Evolutionary conservation across 805 yeast genomes (phyloP).

Genomic region (Torulaspora maleeae): DNA sequence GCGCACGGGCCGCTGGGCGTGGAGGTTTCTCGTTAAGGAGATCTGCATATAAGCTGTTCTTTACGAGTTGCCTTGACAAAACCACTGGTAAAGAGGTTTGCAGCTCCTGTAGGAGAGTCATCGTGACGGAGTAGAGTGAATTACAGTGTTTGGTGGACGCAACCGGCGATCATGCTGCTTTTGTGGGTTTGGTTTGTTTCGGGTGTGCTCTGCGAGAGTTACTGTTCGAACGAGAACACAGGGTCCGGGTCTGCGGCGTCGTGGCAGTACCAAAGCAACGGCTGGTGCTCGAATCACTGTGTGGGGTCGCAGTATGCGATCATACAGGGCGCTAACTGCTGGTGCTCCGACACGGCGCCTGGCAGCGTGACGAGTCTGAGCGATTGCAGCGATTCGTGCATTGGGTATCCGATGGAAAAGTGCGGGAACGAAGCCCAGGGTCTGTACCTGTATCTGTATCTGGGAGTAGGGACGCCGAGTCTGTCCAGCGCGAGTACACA

Average conservation of each 20-base stretch:
- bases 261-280: constrained; percentile 22
- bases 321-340: constrained; percentile 25
- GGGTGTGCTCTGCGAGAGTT: constrained; percentile 7
- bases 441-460: constrained; percentile 24
- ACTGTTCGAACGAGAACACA: constrained; percentile 10
- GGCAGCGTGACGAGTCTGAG: constrained; percentile 13
- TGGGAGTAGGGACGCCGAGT: constrained; percentile 15
- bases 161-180: background rate
- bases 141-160: too few species aligned
- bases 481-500: background rate
- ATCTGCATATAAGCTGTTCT: too few species aligned
- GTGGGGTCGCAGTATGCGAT: constrained; percentile 25
- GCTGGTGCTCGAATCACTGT: constrained; percentile 23
- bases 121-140: too few species aligned
- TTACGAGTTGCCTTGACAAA: too few species aligned
- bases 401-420: constrained; percentile 27
- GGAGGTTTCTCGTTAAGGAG: too few species aligned
- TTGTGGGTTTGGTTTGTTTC: constrained; percentile 1
- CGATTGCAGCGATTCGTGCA: constrained; percentile 23
- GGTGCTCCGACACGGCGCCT: constrained; percentile 28
- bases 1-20: too few species aligned
- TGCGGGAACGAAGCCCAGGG: constrained; percentile 24
- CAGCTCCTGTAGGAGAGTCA: background rate
- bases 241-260: constrained; percentile 2
- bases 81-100: too few species aligned